Conservation (phyloP, 139 green algal genomes). For the Closterium sp. region DNA sequence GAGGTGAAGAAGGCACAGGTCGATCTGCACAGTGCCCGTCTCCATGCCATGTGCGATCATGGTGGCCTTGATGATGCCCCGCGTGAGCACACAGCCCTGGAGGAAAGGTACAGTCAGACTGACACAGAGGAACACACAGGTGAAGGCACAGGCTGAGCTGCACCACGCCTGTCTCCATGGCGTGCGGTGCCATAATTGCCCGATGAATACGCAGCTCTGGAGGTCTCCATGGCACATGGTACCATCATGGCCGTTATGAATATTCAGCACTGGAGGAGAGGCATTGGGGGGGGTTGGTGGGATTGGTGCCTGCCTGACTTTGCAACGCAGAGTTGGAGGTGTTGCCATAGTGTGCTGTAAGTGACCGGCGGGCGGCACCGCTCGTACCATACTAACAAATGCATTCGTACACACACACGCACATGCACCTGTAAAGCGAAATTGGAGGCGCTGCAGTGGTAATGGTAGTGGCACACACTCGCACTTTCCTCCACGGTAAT, state of each 20-base stretch:
- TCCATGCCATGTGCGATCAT: constrained; percentile 84
- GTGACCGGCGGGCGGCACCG: neutral
- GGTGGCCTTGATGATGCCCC: constrained; percentile 84
- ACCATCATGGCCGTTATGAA: too few relatives aligned
- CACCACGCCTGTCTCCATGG: too few relatives aligned
- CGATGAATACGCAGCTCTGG: neutral
- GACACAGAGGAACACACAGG: too few relatives aligned
- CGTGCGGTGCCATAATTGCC: neutral
- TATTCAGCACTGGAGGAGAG: too few relatives aligned
- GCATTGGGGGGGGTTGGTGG: too few relatives aligned
- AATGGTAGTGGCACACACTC: constrained; percentile 70
- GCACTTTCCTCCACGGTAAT: constrained; percentile 67
- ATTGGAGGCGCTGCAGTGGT: constrained; percentile 81
- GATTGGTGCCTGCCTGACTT: too few relatives aligned
- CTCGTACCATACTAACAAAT: neutral
- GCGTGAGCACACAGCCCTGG: constrained; percentile 91
- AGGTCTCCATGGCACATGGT: neutral
- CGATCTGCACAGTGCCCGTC: constrained; percentile 94
- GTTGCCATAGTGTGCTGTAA: too few relatives aligned
- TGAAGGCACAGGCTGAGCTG: too few relatives aligned
- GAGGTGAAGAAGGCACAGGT: constrained; percentile 39
- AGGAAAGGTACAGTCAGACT: neutral
- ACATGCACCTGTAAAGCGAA: constrained; percentile 56
- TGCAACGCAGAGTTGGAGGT: too few relatives aligned
- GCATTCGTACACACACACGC: neutral